Percentiles rank a stretch among this genome's conserved stretches.
phyloP scores from a whole-genome alignment of 192 early-diverging fungal species.

The Pecoramyces ruminantium region DNA sequence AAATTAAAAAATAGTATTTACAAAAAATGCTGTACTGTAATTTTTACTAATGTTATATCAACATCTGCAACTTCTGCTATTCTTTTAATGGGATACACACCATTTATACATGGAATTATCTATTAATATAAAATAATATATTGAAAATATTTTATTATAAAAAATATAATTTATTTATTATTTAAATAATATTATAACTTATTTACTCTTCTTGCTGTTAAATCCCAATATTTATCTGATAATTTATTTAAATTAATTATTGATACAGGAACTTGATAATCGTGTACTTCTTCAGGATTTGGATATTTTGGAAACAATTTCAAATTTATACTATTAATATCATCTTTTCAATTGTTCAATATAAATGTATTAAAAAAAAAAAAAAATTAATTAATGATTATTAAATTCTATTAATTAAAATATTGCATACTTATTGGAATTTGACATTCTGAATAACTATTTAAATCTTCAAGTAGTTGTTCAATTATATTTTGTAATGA shows the following conservation, averaged over 20 bases:
- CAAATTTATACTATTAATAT: slow-evolving; percentile 60
- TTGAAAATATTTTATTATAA: too few relatives aligned
- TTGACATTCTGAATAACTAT: slow-evolving; percentile 69
- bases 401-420: neutral
- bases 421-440: slow-evolving; percentile 54
- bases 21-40: slow-evolving; percentile 77
- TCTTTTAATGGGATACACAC: slow-evolving; percentile 60
- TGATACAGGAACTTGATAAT: slow-evolving; percentile 69
- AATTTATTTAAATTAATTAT: slow-evolving; percentile 44
- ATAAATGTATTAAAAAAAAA: too few relatives aligned
- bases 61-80: slow-evolving; percentile 71
- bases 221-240: slow-evolving; percentile 77
- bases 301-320: slow-evolving; percentile 69
- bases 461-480: slow-evolving; percentile 71
- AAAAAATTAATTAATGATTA: too few relatives aligned
- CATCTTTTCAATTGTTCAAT: slow-evolving; percentile 22
- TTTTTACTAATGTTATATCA: slow-evolving; percentile 47
- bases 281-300: slow-evolving; percentile 53
- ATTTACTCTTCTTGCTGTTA: slow-evolving; percentile 54
- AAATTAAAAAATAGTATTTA: slow-evolving; percentile 23
- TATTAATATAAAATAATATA: slow-evolving; percentile 4
- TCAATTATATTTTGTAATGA: slow-evolving; percentile 62
- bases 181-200: too few relatives aligned
- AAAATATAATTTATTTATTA: too few relatives aligned
- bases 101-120: slow-evolving; percentile 68